Conservation (phyloP, 768 basidiomycete species). For the Leccinum boreale region DNA sequence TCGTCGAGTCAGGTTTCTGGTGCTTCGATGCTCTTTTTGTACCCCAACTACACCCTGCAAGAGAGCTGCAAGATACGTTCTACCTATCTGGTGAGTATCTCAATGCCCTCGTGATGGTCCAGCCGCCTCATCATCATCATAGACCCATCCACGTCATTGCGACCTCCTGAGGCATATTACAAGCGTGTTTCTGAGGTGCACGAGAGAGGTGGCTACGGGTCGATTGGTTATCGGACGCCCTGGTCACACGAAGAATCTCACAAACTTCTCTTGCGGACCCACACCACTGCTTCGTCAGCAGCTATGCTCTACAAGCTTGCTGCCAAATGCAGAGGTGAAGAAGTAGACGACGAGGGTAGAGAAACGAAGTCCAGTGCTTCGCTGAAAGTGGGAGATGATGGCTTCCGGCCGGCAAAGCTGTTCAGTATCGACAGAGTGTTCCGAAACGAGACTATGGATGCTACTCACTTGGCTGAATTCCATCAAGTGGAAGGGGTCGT, state of each 20-base stretch:
- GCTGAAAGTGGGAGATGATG: conserved; percentile 44
- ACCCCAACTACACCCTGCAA: conserved; percentile 97
- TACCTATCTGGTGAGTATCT: conserved; percentile 76
- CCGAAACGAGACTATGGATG: conserved; percentile 98
- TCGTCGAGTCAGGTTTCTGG: conserved; percentile 99
- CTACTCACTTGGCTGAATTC: conserved; percentile 98
- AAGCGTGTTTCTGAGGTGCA: conserved; percentile 81
- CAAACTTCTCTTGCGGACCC: conserved; percentile 91
- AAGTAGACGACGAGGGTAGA: conserved; percentile 35
- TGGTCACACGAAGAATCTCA: conserved; percentile 92
- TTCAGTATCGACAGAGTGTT: conserved; percentile 99
- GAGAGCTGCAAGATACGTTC: conserved; percentile 98
- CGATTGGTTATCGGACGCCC: conserved; percentile 94
- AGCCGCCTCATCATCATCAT: conserved; percentile 7
- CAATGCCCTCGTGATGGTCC: background rate
- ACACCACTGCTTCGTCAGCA: conserved; percentile 93
- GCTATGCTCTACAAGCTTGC: conserved; percentile 94
- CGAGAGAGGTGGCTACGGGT: conserved; percentile 84
- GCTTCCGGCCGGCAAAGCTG: conserved; percentile 87
- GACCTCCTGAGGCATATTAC: conserved; percentile 82
- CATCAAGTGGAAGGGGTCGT: conserved; percentile 99
- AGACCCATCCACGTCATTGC: conserved; percentile 79
- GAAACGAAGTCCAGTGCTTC: conserved; percentile 5
- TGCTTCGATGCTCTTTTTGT: conserved; percentile 98
- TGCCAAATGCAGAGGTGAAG: conserved; percentile 70